Evolutionary conservation across 2,329 filamentous ascomycete genomes (phyloP).

Genomic region (Rutstroemia sp.): DNA sequence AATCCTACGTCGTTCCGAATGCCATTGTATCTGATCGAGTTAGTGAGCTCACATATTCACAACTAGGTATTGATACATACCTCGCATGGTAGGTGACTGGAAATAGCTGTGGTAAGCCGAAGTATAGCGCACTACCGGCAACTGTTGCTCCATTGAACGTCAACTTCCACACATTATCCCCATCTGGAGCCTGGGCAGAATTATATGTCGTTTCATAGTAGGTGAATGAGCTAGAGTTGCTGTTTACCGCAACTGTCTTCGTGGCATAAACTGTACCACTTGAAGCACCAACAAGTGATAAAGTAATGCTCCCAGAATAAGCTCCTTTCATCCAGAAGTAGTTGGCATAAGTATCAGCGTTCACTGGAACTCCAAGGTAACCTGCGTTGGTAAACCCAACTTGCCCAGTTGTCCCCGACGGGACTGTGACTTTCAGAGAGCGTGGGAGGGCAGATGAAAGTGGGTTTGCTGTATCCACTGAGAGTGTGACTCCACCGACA

Average conservation of each 20-base stretch:
- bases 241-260: conserved; percentile 9
- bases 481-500: conserved; percentile 9
- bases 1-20: conserved; percentile 47
- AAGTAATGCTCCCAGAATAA: conserved; percentile 11
- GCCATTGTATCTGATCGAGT: conserved; percentile 39
- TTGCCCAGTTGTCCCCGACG: conserved; percentile 17
- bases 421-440: conserved; percentile 12
- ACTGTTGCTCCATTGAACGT: conserved; percentile 40
- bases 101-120: conserved; percentile 51
- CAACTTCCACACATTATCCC: conserved; percentile 48
- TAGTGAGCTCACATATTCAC: neutral
- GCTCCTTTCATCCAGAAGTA: conserved; percentile 16
- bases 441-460: conserved; percentile 10
- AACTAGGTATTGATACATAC: neutral
- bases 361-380: conserved; percentile 25
- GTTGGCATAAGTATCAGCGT: conserved; percentile 13
- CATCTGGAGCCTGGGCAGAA: conserved; percentile 9
- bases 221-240: conserved; percentile 3
- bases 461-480: conserved; percentile 8
- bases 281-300: conserved; percentile 2
- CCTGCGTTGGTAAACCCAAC: conserved; percentile 27
- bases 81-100: conserved; percentile 48
- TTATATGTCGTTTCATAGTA: conserved; percentile 10
- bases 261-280: conserved; percentile 11
- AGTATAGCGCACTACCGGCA: conserved; percentile 34